Evolutionary conservation across 257 asterid genomes (phyloP).

Genomic region (Solanum pimpinellifolium): DNA sequence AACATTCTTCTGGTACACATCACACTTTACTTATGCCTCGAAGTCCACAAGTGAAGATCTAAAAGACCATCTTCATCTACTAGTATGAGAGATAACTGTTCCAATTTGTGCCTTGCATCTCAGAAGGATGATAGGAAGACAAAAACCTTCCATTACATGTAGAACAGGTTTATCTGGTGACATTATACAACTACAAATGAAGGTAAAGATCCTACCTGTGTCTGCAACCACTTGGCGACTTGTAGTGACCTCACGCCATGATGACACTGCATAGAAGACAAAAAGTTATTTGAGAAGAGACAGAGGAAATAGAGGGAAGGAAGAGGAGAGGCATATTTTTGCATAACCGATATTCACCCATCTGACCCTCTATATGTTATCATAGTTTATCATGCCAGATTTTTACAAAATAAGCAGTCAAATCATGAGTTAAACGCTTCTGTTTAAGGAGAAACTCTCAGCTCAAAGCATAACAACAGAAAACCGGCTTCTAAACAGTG

Average conservation of each 20-base stretch:
- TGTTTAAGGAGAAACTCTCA: neutral
- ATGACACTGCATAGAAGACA: constrained; percentile 63
- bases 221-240: constrained; percentile 94
- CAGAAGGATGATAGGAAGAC: neutral
- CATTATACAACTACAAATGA: neutral
- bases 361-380: neutral
- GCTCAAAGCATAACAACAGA: neutral
- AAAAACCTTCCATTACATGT: neutral
- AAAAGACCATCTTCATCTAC: neutral
- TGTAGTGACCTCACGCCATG: constrained; percentile 89
- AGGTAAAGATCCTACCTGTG: constrained; percentile 42
- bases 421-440: neutral
- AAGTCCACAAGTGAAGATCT: neutral
- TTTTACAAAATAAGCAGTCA: neutral
- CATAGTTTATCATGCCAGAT: neutral
- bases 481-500: neutral
- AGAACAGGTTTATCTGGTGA: neutral
- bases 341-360: neutral
- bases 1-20: neutral
- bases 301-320: neutral
- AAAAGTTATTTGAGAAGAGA: neutral
- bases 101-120: neutral
- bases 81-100: neutral
- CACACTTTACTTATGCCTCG: neutral
- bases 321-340: neutral